Base-by-base conservation (phyloP, 1,139 yeast genomes). In the Lodderomyces orthopsilosis region DNA sequence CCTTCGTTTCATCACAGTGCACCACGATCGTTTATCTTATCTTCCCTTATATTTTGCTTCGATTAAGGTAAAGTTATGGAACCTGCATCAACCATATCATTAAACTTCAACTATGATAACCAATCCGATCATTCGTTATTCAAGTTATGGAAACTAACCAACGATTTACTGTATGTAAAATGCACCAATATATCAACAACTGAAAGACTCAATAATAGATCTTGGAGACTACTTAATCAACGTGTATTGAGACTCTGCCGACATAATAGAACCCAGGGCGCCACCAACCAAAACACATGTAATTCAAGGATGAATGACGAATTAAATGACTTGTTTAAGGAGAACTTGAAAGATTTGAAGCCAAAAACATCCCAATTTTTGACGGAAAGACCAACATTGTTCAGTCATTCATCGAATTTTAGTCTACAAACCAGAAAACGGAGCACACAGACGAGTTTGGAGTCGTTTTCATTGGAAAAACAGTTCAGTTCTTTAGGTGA, bases 151-250 rank as follows among this genome's bases (percentile, higher is more conserved):
- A 57, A 52, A 45, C 15, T 56, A 27, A 55, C 62, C 7, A 51
- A 47, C 24, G 41, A 46, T 21, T 41, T 46, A 7, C 28, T 34
- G 37, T 32, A 32, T 26, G 34, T 37, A 26, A 23, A 39, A 10
- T 37, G 42, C 18, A 35, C 46, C 10, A 46, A 50, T 28, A 37
- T 44, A 19, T 44, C 53, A 10, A 46, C 52, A 7, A 45, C 49
- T n/a, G 38, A 49, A 46, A 51, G 68, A 33, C 42, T 62, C 30
- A 55, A 57, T 41, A 59, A 63, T 45, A 49, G 68, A 37, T 56
- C 63, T 14, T 62, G 68, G 68, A 51, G 68, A 37, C 42, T 63
- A 36, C 43, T 62, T 18, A 58, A 56, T 44, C 46, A 44, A 17
- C 46, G 46, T 23, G 13, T 49, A 21, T 35, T 50, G 24, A 26